Base-by-base conservation (phyloP, 257 asterid species). In the Salvia splendens region DNA sequence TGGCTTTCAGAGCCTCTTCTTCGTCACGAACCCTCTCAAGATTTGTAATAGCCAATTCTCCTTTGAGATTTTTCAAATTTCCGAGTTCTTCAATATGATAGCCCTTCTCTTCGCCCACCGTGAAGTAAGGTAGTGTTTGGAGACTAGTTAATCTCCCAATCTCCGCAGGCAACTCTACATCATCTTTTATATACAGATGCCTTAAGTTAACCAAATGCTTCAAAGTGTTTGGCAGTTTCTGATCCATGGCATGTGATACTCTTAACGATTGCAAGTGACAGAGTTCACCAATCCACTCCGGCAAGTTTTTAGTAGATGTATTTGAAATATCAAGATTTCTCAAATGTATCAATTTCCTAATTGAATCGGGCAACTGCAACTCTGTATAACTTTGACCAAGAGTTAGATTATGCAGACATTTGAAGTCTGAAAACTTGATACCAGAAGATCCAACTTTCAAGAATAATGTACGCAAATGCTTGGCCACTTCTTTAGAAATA, bases 101-200 rank as follows among this genome's bases (percentile, higher is more conserved):
- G 8, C 61, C 42, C 0, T 24, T 10, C 20, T 5, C 5, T n/a
- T 10, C 0, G 40, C 40, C 20, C 10, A 55, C 42, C 5, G 1
- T 12, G 1, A 55, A 55, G 61, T 49, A 75, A 2, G 49, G 5
- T 14, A 49, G 54, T 14, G 54, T 49, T 15, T 15, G 54, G 54
- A 49, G 9, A 55, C 20, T 5, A 55, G 61, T 47, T 52, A 64
- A 64, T 35, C 47, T 48, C 24, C 69, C 69, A 33, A 64, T 55
- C 20, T 30, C 20, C 0, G 42, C 5, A 59, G 33, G 70, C 61
- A 55, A 6, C 42, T 55, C 9, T 32, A 12, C 42, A 30, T 4
- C 2, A 17, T 17, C 0, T 5, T 4, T 1, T 6, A 61, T 42
- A 5, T 61, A 6, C 17, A 61, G 52, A 61, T 41, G 52, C 17